Conservation (phyloP, 805 yeast genomes). For the Myxozyma geophila region DNA sequence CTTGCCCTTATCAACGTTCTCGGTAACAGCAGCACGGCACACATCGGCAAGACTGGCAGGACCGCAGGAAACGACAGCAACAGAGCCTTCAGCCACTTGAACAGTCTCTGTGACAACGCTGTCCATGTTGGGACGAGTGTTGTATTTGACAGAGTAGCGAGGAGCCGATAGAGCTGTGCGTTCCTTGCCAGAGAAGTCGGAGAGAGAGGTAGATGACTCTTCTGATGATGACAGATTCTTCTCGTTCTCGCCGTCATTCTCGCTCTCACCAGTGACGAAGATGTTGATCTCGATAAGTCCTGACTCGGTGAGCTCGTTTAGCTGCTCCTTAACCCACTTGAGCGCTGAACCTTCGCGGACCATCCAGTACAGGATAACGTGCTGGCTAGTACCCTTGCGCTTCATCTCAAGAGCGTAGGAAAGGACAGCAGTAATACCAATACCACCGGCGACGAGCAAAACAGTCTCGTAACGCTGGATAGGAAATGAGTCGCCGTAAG, state of each 20-base stretch:
- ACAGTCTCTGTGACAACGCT: conserved; percentile 14
- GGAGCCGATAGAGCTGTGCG: conserved; percentile 1
- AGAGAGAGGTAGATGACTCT: conserved; percentile 9
- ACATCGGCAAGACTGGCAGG: conserved; percentile 27
- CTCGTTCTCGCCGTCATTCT: conserved; percentile 1
- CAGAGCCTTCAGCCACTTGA: conserved; percentile 26
- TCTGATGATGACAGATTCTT: background rate
- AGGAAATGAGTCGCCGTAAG: conserved; percentile 59
- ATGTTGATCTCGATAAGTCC: conserved; percentile 22
- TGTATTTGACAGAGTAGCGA: conserved; percentile 8
- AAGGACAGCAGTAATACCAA: conserved; percentile 21
- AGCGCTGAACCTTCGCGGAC: conserved; percentile 25
- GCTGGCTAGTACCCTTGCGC: conserved; percentile 25
- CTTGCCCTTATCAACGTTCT: conserved; percentile 23
- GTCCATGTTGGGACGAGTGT: conserved; percentile 23
- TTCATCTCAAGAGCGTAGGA: conserved; percentile 36
- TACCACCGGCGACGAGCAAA: conserved; percentile 65
- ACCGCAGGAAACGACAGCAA: conserved; percentile 34
- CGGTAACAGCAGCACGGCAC: conserved; percentile 25
- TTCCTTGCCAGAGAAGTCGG: conserved; percentile 15
- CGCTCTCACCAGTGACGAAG: conserved; percentile 27
- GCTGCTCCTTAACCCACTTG: conserved; percentile 29
- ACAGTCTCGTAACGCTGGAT: conserved; percentile 54
- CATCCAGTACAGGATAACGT: conserved; percentile 35
- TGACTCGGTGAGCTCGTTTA: conserved; percentile 23